phyloP scores from a whole-genome alignment of 2,329 filamentous ascomycete genomes.

The Torrubiellomyces zombiae region DNA sequence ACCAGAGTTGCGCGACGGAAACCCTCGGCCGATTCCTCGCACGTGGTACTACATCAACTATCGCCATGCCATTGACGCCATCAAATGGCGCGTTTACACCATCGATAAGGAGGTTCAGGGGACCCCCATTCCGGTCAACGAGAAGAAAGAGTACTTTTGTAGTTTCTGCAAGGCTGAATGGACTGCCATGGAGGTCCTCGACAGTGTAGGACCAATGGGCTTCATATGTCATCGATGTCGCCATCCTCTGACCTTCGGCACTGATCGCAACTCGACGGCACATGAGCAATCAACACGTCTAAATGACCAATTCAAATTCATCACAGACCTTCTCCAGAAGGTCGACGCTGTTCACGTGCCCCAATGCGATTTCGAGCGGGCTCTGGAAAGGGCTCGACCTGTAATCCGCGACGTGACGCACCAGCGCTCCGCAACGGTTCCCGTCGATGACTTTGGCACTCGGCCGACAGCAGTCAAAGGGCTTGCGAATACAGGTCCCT shows the following conservation, averaged over 20 bases:
- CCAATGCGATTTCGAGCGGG: conserved; percentile 56
- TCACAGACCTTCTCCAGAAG: conserved; percentile 58
- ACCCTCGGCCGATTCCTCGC: conserved; percentile 64
- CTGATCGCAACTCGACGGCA: conserved; percentile 51
- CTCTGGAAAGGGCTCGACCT: conserved; percentile 43
- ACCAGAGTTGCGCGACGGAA: conserved; percentile 63
- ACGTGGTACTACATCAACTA: conserved; percentile 98
- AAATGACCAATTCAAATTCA: conserved; percentile 65
- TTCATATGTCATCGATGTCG: conserved; percentile 76
- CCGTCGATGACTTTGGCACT: conserved; percentile 33
- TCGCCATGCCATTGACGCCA: conserved; percentile 82
- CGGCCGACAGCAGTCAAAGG: conserved; percentile 55
- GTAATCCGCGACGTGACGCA: conserved; percentile 51
- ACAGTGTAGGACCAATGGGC: conserved; percentile 50
- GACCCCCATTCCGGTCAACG: conserved; percentile 60
- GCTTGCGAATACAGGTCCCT: conserved; percentile 46
- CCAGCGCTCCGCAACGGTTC: conserved; percentile 42
- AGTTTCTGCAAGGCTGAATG: conserved; percentile 68
- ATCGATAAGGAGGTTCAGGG: conserved; percentile 81
- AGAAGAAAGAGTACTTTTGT: conserved; percentile 88
- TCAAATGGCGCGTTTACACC: conserved; percentile 84
- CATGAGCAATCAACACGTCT: conserved; percentile 58
- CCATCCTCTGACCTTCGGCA: conserved; percentile 44
- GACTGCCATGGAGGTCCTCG: conserved; percentile 78
- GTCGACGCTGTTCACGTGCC: conserved; percentile 63